Evolutionary conservation across 2,329 filamentous ascomycete genomes (phyloP).

Genomic region (Pseudogymnoascus sp.): DNA sequence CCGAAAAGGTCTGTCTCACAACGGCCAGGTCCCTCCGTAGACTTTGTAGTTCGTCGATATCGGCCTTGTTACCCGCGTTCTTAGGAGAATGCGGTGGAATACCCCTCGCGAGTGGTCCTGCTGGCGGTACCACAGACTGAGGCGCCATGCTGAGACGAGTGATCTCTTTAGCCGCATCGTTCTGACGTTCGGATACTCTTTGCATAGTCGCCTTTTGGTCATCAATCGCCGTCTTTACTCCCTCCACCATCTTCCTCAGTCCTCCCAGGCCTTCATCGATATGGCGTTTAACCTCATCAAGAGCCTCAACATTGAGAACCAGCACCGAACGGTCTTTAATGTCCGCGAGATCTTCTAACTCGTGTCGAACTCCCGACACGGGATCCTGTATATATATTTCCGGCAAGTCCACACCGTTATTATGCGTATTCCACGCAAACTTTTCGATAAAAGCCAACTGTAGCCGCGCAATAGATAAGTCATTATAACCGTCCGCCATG

Average conservation of each 20-base stretch:
- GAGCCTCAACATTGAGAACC: conserved; percentile 84
- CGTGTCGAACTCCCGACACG: conserved; percentile 90
- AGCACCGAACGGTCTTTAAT: conserved; percentile 92
- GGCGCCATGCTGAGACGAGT: conserved; percentile 38
- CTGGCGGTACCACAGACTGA: neutral
- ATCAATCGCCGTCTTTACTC: conserved; percentile 74
- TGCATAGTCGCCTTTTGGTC: conserved; percentile 77
- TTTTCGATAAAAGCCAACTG: conserved; percentile 98
- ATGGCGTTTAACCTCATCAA: conserved; percentile 94
- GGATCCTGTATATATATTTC: conserved; percentile 98
- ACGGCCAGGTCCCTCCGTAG: conserved; percentile 84
- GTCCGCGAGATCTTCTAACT: conserved; percentile 85
- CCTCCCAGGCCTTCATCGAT: conserved; percentile 86
- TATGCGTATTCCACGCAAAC: conserved; percentile 97
- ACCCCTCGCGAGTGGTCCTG: neutral
- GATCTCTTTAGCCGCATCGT: conserved; percentile 83
- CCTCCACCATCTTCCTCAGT: conserved; percentile 74
- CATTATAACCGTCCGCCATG: conserved; percentile 72
- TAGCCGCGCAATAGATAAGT: conserved; percentile 77
- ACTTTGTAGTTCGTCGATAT: conserved; percentile 70
- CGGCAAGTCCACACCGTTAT: conserved; percentile 83
- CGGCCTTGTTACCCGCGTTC: conserved; percentile 39
- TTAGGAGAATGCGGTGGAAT: conserved; percentile 18
- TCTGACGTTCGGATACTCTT: conserved; percentile 80
- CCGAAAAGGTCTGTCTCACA: conserved; percentile 85